These are phyloP conservation scores for Pleurotus eryngii DNA, from an alignment of 768 basidiomycete species.

Conservation along the genomic window DNA sequence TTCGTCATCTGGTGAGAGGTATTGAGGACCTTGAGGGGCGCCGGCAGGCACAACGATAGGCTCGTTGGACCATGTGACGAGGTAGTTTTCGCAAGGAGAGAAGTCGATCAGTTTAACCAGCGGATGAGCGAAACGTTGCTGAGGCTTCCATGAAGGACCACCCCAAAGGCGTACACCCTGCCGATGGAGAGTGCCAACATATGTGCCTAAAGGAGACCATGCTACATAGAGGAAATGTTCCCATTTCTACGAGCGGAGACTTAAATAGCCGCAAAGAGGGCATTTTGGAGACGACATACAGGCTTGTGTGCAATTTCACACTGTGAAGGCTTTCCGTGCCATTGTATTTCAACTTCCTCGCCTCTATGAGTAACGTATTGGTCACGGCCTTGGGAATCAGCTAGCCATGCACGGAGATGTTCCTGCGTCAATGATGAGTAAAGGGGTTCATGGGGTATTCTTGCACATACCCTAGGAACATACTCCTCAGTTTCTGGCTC, in stretches of 20 bases:
- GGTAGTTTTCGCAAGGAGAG: constrained; percentile 93
- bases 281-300: constrained; percentile 39
- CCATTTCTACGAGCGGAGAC: constrained; percentile 64
- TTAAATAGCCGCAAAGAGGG: constrained; percentile 4
- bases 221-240: constrained; percentile 91
- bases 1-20: constrained; percentile 91
- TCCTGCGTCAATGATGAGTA: constrained; percentile 49
- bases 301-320: constrained; percentile 78
- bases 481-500: constrained; percentile 77
- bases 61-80: constrained; percentile 97
- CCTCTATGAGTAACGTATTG: constrained; percentile 94
- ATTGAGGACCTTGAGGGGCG: constrained; percentile 77
- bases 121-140: constrained; percentile 92
- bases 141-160: constrained; percentile 83
- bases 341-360: constrained; percentile 85
- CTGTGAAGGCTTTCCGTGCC: constrained; percentile 90
- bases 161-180: constrained; percentile 97
- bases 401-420: constrained; percentile 93
- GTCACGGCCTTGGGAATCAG: constrained; percentile 88
- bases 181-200: constrained; percentile 87
- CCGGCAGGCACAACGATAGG: constrained; percentile 84
- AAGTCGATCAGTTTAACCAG: constrained; percentile 95
- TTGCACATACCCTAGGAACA: constrained; percentile 57
- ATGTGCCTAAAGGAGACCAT: constrained; percentile 98
- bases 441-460: constrained; percentile 2